Evolutionary conservation across 306 rosid genomes (phyloP), one percentile per base, ranked within the genome.

Genomic region (Hylodesmum podocarpum): DNA sequence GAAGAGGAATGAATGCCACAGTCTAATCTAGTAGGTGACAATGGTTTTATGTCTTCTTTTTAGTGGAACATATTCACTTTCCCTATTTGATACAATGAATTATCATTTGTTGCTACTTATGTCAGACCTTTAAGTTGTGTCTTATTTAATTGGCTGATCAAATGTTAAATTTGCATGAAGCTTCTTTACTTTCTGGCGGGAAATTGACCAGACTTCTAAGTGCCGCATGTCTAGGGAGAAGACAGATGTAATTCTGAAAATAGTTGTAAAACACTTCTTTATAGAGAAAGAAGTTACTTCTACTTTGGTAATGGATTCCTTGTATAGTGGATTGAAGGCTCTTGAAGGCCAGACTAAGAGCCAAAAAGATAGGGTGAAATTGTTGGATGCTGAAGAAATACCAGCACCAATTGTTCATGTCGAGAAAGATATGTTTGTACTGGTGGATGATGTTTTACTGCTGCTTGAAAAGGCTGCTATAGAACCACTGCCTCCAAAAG

Each of bases 261-360:
- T 91, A 36, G 97, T 92, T 37, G 97, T 96, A 53, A 96, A 96
- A 81, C 92, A 91, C 70, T 96, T 96, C 82, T 96, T 96, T 73
- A 88, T 96, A 75, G 99, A 96, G 88, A 96, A 96, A 85, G 99
- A 96, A 86, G 99, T 96, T 70, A 89, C 98, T 37, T 96, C 99
- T 64, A 96, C 99, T 62, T 79, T 96, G 89, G 99, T 96, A 31
- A 96, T 96, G 99, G 99, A 96, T 73, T 96, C 99, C 61, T 89
- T 96, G 83, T 87, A 84, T 82, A 96, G 99, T 91, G 99, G 99
- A 73, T 77, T 96, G 77, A 96, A 91, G 85, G 98, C 99, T 79
- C 96, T 96, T 73, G 98, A 92, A 84, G 96, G 97, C 67, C 99
- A 91, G 84, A 75, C 84, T 37, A 88, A 81, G 82, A 63, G 76